These are phyloP conservation scores for Boehmeria nivea DNA, from an alignment of 306 rosid genomes.

Conservation along the genomic window DNA sequence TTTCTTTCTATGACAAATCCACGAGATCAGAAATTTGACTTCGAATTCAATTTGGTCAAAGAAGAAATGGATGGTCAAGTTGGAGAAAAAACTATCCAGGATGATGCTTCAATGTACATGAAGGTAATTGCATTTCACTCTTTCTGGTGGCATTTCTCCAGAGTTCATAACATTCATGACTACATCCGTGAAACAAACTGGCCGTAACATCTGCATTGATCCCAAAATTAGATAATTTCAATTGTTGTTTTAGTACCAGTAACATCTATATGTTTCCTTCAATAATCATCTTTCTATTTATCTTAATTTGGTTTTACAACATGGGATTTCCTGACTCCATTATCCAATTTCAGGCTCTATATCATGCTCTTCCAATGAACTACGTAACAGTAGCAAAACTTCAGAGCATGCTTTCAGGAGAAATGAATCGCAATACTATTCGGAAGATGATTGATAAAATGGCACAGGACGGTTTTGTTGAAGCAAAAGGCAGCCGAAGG, in stretches of 20 bases:
- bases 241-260: too few species aligned
- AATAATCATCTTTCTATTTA: too few species aligned
- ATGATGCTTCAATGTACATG: slow-evolving; percentile 61
- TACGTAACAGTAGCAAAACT: slow-evolving; percentile 67
- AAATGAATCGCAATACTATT: slow-evolving; percentile 48
- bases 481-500: slow-evolving; percentile 66
- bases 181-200: too few species aligned
- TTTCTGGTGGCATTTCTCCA: not conserved
- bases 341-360: slow-evolving; percentile 54
- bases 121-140: slow-evolving; percentile 38
- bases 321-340: too few species aligned
- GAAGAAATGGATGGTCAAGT: slow-evolving; percentile 56
- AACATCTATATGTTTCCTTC: too few species aligned
- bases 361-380: slow-evolving; percentile 70
- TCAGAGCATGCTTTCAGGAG: slow-evolving; percentile 70
- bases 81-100: slow-evolving; percentile 31
- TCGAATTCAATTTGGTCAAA: slow-evolving; percentile 63
- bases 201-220: too few species aligned
- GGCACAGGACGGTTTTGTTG: slow-evolving; percentile 76
- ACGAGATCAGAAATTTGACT: slow-evolving; percentile 47
- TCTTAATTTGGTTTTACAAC: too few species aligned
- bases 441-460: slow-evolving; percentile 69
- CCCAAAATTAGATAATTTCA: too few species aligned
- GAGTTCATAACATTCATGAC: too few species aligned
- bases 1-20: slow-evolving; percentile 6